phyloP scores from a whole-genome alignment of 2,329 filamentous ascomycete species.

The Colletotrichum limetticola region DNA sequence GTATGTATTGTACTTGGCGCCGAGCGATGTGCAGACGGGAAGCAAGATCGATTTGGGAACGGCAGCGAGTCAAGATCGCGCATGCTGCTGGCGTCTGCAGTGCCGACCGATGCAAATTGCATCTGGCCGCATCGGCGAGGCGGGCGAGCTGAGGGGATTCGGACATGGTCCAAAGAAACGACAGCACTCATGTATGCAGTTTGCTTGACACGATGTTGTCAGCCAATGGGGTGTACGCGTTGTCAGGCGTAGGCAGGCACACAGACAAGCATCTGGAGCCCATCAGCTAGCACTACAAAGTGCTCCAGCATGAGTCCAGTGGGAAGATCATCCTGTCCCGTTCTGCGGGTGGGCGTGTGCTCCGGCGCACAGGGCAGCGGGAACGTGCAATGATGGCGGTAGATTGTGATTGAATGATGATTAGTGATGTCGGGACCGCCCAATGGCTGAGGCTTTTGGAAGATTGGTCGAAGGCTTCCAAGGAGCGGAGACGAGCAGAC shows the following conservation, averaged over 20 bases:
- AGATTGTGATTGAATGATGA: constrained; percentile 19
- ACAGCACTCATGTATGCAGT: constrained; percentile 13
- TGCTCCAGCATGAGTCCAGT: not conserved
- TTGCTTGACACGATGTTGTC: constrained; percentile 8
- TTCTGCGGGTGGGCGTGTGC: constrained; percentile 22
- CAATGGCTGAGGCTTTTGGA: constrained; percentile 11
- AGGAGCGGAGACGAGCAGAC: not conserved
- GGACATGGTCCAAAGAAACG: constrained; percentile 24
- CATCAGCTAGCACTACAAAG: not conserved
- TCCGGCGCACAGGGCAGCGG: constrained; percentile 28
- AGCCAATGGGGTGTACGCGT: constrained; percentile 13
- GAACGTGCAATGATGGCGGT: constrained; percentile 14
- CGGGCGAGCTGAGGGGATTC: constrained; percentile 25
- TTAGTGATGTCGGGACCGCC: constrained; percentile 12
- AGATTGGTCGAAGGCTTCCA: constrained; percentile 19
- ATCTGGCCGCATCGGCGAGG: constrained; percentile 16
- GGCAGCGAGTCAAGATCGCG: constrained; percentile 15
- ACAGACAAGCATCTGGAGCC: constrained; percentile 7
- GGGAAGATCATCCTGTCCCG: constrained; percentile 24
- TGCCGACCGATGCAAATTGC: constrained; percentile 16
- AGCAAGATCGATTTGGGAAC: constrained; percentile 31
- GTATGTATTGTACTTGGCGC: not conserved
- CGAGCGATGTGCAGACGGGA: constrained; percentile 23
- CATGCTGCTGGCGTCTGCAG: constrained; percentile 29
- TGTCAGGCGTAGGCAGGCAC: constrained; percentile 6